These are phyloP conservation scores for Phytophthora colocasiae DNA, from an alignment of 352 stramenopile genomes.

Conservation along the genomic window DNA sequence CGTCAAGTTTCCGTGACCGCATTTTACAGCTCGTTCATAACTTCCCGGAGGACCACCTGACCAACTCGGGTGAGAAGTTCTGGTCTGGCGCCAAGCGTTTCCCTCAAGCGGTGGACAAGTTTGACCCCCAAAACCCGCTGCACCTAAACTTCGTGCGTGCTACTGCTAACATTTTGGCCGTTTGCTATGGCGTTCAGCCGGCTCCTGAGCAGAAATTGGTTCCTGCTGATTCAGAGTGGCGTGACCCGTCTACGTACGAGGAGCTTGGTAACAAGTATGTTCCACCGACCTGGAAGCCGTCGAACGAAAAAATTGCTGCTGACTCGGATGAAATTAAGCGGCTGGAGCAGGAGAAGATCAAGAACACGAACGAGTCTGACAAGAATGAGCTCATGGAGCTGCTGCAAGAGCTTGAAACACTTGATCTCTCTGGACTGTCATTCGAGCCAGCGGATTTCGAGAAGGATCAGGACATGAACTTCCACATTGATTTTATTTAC, in stretches of 20 bases:
- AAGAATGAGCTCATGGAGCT: conserved; percentile 72
- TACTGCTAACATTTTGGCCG: conserved; percentile 81
- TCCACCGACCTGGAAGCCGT: conserved; percentile 69
- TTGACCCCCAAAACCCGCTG: conserved; percentile 67
- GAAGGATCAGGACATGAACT: conserved; percentile 97
- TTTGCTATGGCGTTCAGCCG: conserved; percentile 80
- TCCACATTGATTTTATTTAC: conserved; percentile 98
- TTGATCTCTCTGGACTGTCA: conserved; percentile 62
- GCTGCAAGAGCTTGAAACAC: conserved; percentile 67
- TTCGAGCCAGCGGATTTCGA: conserved; percentile 95
- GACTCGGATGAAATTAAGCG: conserved; percentile 74
- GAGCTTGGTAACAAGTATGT: conserved; percentile 50
- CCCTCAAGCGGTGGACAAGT: conserved; percentile 66
- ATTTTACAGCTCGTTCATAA: conserved; percentile 90
- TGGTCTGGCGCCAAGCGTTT: conserved; percentile 90
- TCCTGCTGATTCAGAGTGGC: conserved; percentile 86
- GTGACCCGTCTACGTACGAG: conserved; percentile 68
- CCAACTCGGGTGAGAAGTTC: conserved; percentile 83
- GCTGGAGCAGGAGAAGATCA: conserved; percentile 71
- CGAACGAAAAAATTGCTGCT: conserved; percentile 81
- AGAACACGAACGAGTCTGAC: conserved; percentile 69
- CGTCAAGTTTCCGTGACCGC: conserved; percentile 85
- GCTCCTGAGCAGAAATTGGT: conserved; percentile 74
- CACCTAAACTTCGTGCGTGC: conserved; percentile 85
- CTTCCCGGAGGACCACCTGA: conserved; percentile 85